Percentiles rank a stretch among this genome's conserved stretches.
phyloP scores from a whole-genome alignment of 148 eudicot species.

The Limonium bicolor region DNA sequence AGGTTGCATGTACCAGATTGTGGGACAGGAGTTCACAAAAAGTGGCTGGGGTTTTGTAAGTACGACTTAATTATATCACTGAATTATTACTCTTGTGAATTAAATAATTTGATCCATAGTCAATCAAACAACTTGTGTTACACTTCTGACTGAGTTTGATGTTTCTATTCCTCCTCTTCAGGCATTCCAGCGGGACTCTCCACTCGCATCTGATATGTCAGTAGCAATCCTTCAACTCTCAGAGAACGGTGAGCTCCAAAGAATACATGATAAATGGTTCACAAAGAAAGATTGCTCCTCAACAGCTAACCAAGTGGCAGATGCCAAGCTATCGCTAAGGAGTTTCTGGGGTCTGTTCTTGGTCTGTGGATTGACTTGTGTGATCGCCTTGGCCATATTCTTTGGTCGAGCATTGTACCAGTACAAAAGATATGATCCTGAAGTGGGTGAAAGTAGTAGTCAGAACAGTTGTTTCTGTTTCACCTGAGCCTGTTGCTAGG shows the following conservation, averaged over 20 bases:
- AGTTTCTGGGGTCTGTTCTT: slow-evolving; percentile 96
- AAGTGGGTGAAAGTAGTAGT: too few species aligned
- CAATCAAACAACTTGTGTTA: background rate
- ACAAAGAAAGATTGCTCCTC: slow-evolving; percentile 24
- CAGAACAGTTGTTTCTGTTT: too few species aligned
- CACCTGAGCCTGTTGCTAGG: slow-evolving; percentile 16
- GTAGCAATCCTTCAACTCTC: slow-evolving; percentile 68
- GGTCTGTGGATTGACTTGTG: slow-evolving; percentile 60
- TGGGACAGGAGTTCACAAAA: slow-evolving; percentile 77
- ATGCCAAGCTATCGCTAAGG: slow-evolving; percentile 38
- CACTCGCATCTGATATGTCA: slow-evolving; percentile 65
- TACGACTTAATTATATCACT: slow-evolving; percentile 7
- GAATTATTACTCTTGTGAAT: too few species aligned
- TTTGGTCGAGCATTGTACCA: slow-evolving; percentile 39
- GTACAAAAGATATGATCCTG: slow-evolving; percentile 38
- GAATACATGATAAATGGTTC: slow-evolving; percentile 82
- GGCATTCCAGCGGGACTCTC: slow-evolving; percentile 75
- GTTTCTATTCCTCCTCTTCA: slow-evolving; percentile 4
- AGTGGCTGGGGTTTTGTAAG: slow-evolving; percentile 98
- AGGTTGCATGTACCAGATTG: slow-evolving; percentile 36
- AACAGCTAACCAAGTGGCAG: slow-evolving; percentile 21
- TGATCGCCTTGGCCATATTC: slow-evolving; percentile 37
- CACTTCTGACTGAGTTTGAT: background rate
- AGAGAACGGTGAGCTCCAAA: slow-evolving; percentile 60
- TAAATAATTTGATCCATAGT: background rate